These are phyloP conservation scores for Aurifilum marmelostoma DNA, from an alignment of 2,329 filamentous ascomycete species.

Conservation along the genomic window DNA sequence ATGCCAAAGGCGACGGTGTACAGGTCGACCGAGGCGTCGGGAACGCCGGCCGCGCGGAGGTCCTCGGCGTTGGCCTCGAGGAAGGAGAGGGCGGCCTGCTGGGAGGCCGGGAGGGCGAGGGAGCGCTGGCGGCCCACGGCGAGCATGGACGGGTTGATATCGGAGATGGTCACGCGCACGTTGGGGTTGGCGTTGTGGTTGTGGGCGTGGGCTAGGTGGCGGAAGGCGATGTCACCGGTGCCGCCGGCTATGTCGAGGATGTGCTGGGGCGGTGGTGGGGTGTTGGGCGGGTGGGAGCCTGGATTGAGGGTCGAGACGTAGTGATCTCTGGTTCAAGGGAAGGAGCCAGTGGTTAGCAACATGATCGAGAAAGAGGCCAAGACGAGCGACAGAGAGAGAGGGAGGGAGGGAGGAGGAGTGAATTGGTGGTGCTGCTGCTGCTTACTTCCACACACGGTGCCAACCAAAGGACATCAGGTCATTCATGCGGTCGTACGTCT, in stretches of 20 bases:
- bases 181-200: conserved; percentile 70
- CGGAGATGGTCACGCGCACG: conserved; percentile 48
- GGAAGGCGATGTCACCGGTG: conserved; percentile 97
- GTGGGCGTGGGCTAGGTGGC: conserved; percentile 87
- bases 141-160: conserved; percentile 48
- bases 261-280: conserved; percentile 57
- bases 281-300: conserved; percentile 56
- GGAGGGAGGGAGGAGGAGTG: not conserved
- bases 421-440: conserved; percentile 23
- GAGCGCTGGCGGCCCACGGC: conserved; percentile 54
- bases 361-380: too few relatives aligned
- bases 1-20: conserved; percentile 99
- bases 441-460: conserved; percentile 89
- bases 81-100: conserved; percentile 62
- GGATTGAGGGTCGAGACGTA: conserved; percentile 93
- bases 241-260: conserved; percentile 97
- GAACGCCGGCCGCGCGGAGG: conserved; percentile 61
- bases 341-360: conserved; percentile 19
- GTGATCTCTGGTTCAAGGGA: conserved; percentile 63
- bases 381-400: conserved; percentile 8
- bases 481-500: conserved; percentile 97
- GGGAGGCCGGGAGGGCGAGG: conserved; percentile 36
- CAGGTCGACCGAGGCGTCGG: conserved; percentile 77
- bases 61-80: conserved; percentile 89
- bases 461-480: conserved; percentile 98